Conservation (phyloP, 208 protist species). For the Leishmania aethiopica region DNA sequence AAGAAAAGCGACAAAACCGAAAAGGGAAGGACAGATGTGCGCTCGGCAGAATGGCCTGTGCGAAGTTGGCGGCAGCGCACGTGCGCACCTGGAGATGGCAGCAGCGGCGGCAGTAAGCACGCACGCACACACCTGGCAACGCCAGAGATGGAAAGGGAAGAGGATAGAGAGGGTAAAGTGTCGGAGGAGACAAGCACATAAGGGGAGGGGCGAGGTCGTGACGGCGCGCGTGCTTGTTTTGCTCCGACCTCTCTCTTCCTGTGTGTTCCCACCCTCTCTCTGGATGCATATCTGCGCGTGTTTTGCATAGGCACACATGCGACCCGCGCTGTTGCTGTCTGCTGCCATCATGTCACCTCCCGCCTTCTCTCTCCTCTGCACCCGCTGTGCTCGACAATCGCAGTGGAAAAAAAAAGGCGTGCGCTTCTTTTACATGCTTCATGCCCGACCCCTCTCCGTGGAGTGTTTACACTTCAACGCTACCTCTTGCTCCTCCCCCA, state of each 20-base stretch:
- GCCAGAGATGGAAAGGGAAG: not conserved
- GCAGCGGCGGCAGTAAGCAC: not conserved
- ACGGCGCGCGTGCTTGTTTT: not conserved
- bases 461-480: not conserved
- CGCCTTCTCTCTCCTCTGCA: slow-evolving; percentile 5
- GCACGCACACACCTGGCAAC: not conserved
- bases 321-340: not conserved
- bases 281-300: not conserved
- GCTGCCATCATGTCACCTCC: not conserved
- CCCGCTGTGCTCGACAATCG: not conserved
- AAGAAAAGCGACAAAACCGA: slow-evolving; percentile 7
- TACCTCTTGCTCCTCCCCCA: not conserved
- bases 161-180: not conserved
- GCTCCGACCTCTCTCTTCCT: not conserved
- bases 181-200: not conserved
- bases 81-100: not conserved
- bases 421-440: not conserved
- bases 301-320: not conserved
- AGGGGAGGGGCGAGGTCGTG: not conserved
- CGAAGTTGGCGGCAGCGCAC: not conserved
- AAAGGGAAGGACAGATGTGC: not conserved
- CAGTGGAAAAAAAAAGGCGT: not conserved
- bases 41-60: not conserved
- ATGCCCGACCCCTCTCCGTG: not conserved
- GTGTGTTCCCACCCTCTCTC: not conserved